phyloP scores from a whole-genome alignment of 345 rosid genomes.

The Raphanus raphanistrum region DNA sequence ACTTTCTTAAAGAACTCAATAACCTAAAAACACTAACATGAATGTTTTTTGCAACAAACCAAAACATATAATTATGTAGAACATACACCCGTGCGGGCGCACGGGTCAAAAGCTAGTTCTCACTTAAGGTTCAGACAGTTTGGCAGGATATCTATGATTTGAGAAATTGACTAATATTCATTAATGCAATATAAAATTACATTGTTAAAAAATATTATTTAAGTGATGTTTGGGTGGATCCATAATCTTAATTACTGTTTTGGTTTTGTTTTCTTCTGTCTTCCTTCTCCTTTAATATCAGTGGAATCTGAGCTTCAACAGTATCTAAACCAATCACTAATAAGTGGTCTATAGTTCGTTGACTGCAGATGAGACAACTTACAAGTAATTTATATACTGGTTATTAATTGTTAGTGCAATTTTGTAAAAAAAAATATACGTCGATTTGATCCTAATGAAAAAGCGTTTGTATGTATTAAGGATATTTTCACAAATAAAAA shows the following conservation, averaged over 20 bases:
- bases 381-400: background rate
- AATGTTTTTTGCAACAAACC: no score
- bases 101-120: background rate
- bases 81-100: no score
- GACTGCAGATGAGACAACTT: background rate
- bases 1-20: no score
- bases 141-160: background rate
- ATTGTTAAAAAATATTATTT: background rate
- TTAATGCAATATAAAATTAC: background rate
- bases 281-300: background rate
- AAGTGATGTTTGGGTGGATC: background rate
- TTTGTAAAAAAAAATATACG: background rate
- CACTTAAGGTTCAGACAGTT: constrained; percentile 4
- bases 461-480: background rate
- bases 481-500: background rate
- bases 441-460: background rate
- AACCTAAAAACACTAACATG: no score
- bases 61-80: no score
- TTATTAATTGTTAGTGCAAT: background rate
- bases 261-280: background rate
- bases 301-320: background rate
- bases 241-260: background rate
- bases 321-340: background rate
- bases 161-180: background rate
- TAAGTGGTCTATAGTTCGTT: constrained; percentile 6